Evolutionary conservation across 345 rosid species (phyloP).

Genomic region (Citrus inodora): DNA sequence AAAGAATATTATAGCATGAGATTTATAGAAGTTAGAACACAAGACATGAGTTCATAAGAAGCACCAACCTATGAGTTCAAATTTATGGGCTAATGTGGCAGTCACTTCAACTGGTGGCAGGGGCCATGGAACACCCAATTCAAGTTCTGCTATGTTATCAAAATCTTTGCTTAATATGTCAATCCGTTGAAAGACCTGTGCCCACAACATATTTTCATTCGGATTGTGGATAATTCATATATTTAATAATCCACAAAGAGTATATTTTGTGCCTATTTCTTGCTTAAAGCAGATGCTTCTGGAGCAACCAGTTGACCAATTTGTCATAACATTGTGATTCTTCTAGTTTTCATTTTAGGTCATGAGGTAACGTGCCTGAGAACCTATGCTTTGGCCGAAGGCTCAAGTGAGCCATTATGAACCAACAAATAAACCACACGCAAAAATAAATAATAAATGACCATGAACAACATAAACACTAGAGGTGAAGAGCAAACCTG

Average conservation of each 20-base stretch:
- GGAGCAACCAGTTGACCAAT: background rate
- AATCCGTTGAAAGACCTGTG: constrained; percentile 87
- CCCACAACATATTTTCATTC: background rate
- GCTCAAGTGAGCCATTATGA: background rate
- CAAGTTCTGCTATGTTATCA: constrained; percentile 82
- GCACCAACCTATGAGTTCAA: constrained; percentile 67
- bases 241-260: background rate
- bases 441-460: background rate
- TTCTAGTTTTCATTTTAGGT: too few species aligned
- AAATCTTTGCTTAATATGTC: constrained; percentile 82
- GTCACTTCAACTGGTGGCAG: constrained; percentile 67
- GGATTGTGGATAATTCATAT: background rate
- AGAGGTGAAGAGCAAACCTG: constrained; percentile 45
- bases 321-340: background rate
- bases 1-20: background rate
- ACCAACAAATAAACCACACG: background rate
- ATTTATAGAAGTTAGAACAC: background rate
- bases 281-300: background rate
- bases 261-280: background rate
- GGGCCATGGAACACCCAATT: constrained; percentile 93
- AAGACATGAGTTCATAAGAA: background rate
- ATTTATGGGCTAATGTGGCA: constrained; percentile 86
- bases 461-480: background rate
- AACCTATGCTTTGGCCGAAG: background rate
- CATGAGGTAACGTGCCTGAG: too few species aligned